These are phyloP conservation scores for Gonapodya sp. DNA, from an alignment of 192 early-diverging fungal genomes.

Conservation along the genomic window DNA sequence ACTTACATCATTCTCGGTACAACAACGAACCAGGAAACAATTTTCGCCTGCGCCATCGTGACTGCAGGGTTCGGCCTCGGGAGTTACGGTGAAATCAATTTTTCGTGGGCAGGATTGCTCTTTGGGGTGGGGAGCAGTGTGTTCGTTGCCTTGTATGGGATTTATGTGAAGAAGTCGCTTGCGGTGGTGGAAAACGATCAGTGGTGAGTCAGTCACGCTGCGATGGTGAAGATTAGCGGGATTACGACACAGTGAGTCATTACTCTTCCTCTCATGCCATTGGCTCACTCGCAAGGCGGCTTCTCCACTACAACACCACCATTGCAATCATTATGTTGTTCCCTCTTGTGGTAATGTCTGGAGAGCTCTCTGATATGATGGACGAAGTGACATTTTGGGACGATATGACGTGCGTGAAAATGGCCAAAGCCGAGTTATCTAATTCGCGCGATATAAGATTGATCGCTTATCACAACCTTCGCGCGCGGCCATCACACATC, in stretches of 20 bases:
- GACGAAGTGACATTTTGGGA: constrained; percentile 33
- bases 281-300: constrained; percentile 25
- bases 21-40: constrained; percentile 36
- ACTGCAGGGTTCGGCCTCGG: constrained; percentile 54
- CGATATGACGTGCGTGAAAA: constrained; percentile 16
- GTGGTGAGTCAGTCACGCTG: constrained; percentile 29
- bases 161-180: constrained; percentile 60
- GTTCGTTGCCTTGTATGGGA: constrained; percentile 60
- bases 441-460: too few species aligned
- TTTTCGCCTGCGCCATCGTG: constrained; percentile 45
- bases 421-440: too few species aligned
- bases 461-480: too few species aligned
- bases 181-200: constrained; percentile 51
- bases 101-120: constrained; percentile 50
- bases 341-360: constrained; percentile 46
- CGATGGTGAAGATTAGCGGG: neutral
- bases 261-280: neutral
- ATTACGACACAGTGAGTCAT: neutral
- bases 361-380: constrained; percentile 41
- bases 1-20: constrained; percentile 49
- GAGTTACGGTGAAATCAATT: constrained; percentile 57
- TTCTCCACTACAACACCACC: constrained; percentile 58
- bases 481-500: too few species aligned
- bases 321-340: constrained; percentile 46
- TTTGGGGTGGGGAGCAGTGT: constrained; percentile 52